Base-by-base conservation (phyloP, 768 basidiomycete genomes). In the Hysterangium stoloniferum region DNA sequence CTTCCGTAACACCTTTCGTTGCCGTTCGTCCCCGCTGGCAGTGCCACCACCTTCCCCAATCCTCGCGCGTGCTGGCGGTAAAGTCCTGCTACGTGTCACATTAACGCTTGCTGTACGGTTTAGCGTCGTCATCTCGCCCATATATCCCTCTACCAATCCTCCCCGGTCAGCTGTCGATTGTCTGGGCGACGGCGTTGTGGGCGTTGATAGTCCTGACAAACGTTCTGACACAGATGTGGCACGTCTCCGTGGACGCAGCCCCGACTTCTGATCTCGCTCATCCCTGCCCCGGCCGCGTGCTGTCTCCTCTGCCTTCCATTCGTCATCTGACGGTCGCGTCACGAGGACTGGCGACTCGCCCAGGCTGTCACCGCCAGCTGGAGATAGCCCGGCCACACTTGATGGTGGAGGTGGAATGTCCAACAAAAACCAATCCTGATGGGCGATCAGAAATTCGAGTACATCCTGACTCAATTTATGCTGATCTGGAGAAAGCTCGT, bases 391-490 rank as follows among this genome's bases (percentile, higher is more conserved):
- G 4, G 51, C 42, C 20, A 42, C 33, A 7, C 37, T 55, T 20
- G 63, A 66, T 17, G 79, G 77, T 2, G 87, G 85, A 1, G 86
- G 80, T 5, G 87, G 79, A 35, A 88, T 85, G 58, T 88, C 92
- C 45, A 96, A 68, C 75, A 95, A 78, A 66, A 99, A 99, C 77
- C 84, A 85, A 61, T 95, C 93, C 63, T 97, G 94, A 56, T 97
- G 84, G n/a, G 80, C 84, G 57, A 99, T 96, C 47, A 99, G 73
- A 64, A 96, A 97, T 63, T 97, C 93, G 44, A 99, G 76, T 25
- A 98, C 94, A 51, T 75, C 73, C 66, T 96, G 95, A 56, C 86
- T 91, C 6, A 91, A 76, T 7, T 80, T 78, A 67, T 97, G 92
- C 61, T 95, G 91, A 40, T 77, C 68, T 0, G 92, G 92, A 5